phyloP scores from a whole-genome alignment of 805 yeast genomes.

The Hanseniaspora guilliermondii region DNA sequence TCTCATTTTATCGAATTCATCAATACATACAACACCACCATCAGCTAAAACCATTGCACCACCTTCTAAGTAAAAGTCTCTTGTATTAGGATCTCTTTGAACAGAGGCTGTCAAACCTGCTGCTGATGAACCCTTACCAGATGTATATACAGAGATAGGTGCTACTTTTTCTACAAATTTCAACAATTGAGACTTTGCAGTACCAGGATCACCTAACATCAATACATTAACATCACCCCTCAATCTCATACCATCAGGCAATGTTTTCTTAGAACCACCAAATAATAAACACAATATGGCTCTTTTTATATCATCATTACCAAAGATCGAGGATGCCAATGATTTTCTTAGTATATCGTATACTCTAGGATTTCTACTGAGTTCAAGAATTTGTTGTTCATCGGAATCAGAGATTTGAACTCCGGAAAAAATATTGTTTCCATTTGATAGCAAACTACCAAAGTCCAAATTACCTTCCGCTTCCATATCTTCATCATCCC shows the following conservation, averaged over 20 bases:
- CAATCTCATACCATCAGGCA: constrained; percentile 92
- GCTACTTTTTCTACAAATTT: constrained; percentile 91
- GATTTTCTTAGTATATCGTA: constrained; percentile 76
- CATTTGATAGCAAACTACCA: constrained; percentile 16
- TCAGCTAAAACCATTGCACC: constrained; percentile 99
- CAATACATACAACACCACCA: constrained; percentile 98
- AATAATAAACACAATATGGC: constrained; percentile 82
- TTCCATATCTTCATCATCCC: constrained; percentile 20
- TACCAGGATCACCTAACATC: constrained; percentile 95
- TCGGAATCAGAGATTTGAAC: constrained; percentile 73
- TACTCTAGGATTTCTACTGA: constrained; percentile 73
- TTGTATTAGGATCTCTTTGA: constrained; percentile 74
- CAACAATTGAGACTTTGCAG: constrained; percentile 91
- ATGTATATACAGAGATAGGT: constrained; percentile 89
- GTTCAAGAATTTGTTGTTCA: constrained; percentile 73
- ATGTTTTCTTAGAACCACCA: constrained; percentile 85
- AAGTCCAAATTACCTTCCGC: background rate
- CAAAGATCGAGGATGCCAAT: constrained; percentile 94
- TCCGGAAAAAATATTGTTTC: constrained; percentile 8
- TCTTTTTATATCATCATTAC: constrained; percentile 82
- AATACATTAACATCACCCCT: constrained; percentile 95
- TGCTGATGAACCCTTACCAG: constrained; percentile 98
- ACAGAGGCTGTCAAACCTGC: constrained; percentile 98
- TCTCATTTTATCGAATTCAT: constrained; percentile 98
- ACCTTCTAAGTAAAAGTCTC: constrained; percentile 93